Evolutionary conservation across 495 filamentous ascomycete species (phyloP).

Genomic region (Aspergillus sclerotiicarbonarius): DNA sequence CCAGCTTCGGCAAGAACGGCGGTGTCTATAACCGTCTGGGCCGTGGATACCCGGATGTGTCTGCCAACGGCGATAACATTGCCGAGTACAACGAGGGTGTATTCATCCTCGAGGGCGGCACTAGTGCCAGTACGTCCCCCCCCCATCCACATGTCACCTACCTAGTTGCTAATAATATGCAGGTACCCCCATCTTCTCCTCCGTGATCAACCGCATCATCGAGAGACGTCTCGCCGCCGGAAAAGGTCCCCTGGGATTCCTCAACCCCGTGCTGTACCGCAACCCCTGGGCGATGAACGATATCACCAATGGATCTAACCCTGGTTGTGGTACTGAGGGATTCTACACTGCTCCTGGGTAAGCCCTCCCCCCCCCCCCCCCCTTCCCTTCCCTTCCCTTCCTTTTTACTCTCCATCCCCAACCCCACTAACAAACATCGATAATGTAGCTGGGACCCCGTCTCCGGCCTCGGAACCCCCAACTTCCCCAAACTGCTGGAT

Average conservation of each 20-base stretch:
- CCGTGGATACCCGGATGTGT: conserved; percentile 64
- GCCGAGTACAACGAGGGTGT: conserved; percentile 37
- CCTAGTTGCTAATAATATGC: background rate
- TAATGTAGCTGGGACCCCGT: conserved; percentile 48
- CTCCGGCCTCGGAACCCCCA: conserved; percentile 54
- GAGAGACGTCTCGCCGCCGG: conserved; percentile 45
- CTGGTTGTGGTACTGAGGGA: conserved; percentile 48
- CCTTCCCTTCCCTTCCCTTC: background rate
- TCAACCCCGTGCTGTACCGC: conserved; percentile 52
- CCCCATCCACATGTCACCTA: background rate
- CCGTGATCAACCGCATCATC: conserved; percentile 45
- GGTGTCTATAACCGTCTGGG: conserved; percentile 60
- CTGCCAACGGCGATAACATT: conserved; percentile 61
- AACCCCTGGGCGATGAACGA: conserved; percentile 48
- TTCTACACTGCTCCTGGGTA: conserved; percentile 48
- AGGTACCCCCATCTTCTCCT: conserved; percentile 29
- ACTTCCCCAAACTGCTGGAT: conserved; percentile 48
- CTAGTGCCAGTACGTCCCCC: conserved; percentile 24
- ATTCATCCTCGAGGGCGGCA: conserved; percentile 33
- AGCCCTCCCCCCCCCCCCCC: too few species aligned
- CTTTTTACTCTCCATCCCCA: too few species aligned
- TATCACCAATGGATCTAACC: conserved; percentile 45
- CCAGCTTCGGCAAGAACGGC: conserved; percentile 42
- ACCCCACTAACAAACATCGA: conserved; percentile 3
- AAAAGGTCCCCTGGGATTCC: conserved; percentile 50